A percentile compares a stretch with the other conserved stretches of the same genome.
These are phyloP conservation scores for Ceratocystis papillata DNA, from an alignment of 2,329 filamentous ascomycete genomes.

Conservation along the genomic window DNA sequence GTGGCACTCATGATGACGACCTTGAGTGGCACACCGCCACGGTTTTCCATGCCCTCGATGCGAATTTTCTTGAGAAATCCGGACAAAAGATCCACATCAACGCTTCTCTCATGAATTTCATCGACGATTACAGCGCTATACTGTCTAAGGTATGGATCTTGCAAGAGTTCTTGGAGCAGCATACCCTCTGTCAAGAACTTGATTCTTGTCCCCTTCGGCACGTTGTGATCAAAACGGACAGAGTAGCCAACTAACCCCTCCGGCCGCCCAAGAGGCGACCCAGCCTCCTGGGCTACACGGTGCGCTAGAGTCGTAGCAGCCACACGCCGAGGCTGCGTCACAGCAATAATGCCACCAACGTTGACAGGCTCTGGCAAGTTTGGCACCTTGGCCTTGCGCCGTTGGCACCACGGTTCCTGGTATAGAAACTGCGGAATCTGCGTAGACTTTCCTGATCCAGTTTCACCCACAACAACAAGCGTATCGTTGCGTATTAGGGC, in stretches of 20 bases:
- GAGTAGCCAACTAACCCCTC: constrained; percentile 70
- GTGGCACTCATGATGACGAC: constrained; percentile 96
- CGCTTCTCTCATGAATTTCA: constrained; percentile 90
- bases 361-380: constrained; percentile 33
- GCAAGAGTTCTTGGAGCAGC: constrained; percentile 83
- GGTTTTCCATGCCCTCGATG: constrained; percentile 48
- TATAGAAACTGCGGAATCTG: constrained; percentile 88
- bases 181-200: constrained; percentile 97
- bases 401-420: constrained; percentile 65
- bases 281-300: constrained; percentile 70
- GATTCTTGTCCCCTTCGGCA: constrained; percentile 70
- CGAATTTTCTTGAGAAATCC: constrained; percentile 79
- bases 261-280: constrained; percentile 37
- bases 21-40: constrained; percentile 66
- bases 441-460: constrained; percentile 92
- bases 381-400: constrained; percentile 37
- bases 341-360: constrained; percentile 73
- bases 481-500: constrained; percentile 56
- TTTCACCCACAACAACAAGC: constrained; percentile 81
- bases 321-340: constrained; percentile 91
- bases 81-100: constrained; percentile 84
- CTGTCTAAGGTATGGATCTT: constrained; percentile 67
- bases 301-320: constrained; percentile 84
- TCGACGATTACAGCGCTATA: constrained; percentile 91
- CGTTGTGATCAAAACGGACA: constrained; percentile 83